Percentiles rank a stretch among this genome's conserved stretches.
Evolutionary conservation across 305 asterid genomes (phyloP).

Genomic region (Coffea humblotiana): DNA sequence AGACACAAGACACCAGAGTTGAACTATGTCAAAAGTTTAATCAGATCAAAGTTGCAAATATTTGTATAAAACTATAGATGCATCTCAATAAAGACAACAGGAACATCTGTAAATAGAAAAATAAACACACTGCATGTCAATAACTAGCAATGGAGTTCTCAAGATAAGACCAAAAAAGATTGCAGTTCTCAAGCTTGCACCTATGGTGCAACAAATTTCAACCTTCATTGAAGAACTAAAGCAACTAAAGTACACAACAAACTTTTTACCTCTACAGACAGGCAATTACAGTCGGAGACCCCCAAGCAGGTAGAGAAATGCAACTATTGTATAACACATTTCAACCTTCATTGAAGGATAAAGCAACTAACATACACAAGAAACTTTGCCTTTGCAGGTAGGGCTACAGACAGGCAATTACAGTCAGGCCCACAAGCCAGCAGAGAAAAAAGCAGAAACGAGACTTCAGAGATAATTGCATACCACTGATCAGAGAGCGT

Average conservation of each 20-base stretch:
- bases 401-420: background rate
- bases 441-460: background rate
- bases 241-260: background rate
- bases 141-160: background rate
- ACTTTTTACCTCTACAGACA: background rate
- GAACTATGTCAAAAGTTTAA: background rate
- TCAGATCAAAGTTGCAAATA: background rate
- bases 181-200: background rate
- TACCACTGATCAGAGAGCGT: conserved; percentile 91
- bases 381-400: too few relatives aligned
- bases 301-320: background rate
- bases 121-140: background rate
- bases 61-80: background rate
- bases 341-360: too few relatives aligned
- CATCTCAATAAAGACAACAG: background rate
- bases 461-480: conserved; percentile 13
- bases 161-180: background rate
- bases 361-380: too few relatives aligned
- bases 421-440: background rate
- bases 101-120: background rate
- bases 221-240: background rate
- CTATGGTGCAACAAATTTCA: background rate
- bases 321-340: too few relatives aligned
- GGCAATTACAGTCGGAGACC: background rate
- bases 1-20: conserved; percentile 19